Base-by-base conservation (phyloP, 768 basidiomycete genomes). In the Ramaria sp. region DNA sequence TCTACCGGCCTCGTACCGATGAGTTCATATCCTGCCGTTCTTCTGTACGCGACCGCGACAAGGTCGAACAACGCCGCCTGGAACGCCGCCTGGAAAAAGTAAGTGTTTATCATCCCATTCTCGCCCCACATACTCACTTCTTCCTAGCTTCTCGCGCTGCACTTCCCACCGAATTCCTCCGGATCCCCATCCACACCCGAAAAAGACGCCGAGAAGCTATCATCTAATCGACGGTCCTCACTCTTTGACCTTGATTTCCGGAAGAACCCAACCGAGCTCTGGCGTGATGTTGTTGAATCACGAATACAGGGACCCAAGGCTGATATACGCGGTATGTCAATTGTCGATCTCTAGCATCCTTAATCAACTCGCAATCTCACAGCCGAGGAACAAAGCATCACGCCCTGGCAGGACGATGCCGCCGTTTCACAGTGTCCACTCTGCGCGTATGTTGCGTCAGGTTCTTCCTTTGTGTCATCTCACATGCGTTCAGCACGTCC, bases 401-500 rank as follows among this genome's bases (percentile, higher is more conserved):
- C 96, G 2, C 91, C 91, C 4, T 99, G 95, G 95, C 83, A 96
- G 67, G 83, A 87, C 41, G 95, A 98, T 66, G 73, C 79, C 1
- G 64, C 74, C 3, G 91, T 84, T 0, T 79, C 78, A 46, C 82
- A 83, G 59, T 99, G 95, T 72, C 86, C 91, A 1, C 72, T 95
- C 60, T 99, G 95, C 80, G 68, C 65, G 91, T 89, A 68, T 68
- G 81, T 72, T 13, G 9, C 22, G n/a, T 6, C 37, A 41, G 19
- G 34, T 38, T 39, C 0, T 43, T 37, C 15, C 52, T 52, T 31
- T 54, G n/a, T 22, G 22, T 13, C 3, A 31, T 1, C 19, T 33
- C 47, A 34, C n/a, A 9, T 11, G 33, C 51, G 6, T 82, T 37
- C 81, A 62, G 76, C 79, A 51, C 72, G 1, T 80, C 86, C 1